Percentiles rank a stretch among this genome's conserved stretches.
Conservation (phyloP, 176 grass and related monocot species). For the Hordeum vulgare region MorexV3_pseudomolecules_assembly NC_058524.1:28206124-28206623, state of each 20-base stretch:
- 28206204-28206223: background rate
- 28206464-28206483: background rate
- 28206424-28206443: background rate
- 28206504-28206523: background rate
- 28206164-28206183: background rate
- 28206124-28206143: background rate
- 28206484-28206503: background rate
- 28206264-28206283: background rate
- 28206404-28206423: background rate
- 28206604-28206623: background rate
- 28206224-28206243: background rate
- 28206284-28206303: background rate
- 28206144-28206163: background rate
- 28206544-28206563: background rate
- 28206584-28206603: background rate
- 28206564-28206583: background rate
- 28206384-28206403: background rate
- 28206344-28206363: background rate
- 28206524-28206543: background rate
- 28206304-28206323: background rate
- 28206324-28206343: background rate
- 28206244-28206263: background rate
- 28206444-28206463: background rate
- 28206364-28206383: background rate
- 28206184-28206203: background rate